phyloP scores from a whole-genome alignment of 768 basidiomycete species.

The Porpolomopsis calyptriformis region DNA sequence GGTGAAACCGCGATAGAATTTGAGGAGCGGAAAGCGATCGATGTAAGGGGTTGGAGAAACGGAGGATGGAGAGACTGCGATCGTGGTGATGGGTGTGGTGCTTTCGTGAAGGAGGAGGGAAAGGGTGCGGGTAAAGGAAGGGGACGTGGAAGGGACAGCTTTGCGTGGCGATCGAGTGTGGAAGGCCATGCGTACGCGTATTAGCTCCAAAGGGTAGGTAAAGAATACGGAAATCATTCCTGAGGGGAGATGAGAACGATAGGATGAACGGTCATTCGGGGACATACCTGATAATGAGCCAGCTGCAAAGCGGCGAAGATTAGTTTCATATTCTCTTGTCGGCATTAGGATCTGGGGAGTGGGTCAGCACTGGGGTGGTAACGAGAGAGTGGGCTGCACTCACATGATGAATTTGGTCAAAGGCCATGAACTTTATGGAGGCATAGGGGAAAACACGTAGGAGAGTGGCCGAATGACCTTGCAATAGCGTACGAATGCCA shows the following conservation, averaged over 20 bases:
- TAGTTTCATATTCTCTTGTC: conserved; percentile 65
- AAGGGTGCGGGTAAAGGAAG: conserved; percentile 46
- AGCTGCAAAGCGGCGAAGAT: conserved; percentile 68
- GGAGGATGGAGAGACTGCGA: conserved; percentile 16
- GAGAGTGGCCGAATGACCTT: conserved; percentile 94
- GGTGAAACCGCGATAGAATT: conserved; percentile 96
- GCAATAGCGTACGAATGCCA: conserved; percentile 76
- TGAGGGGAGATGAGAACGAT: conserved; percentile 13
- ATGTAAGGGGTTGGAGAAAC: conserved; percentile 23
- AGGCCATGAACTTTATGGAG: conserved; percentile 93
- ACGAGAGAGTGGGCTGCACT: conserved; percentile 15
- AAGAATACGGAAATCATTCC: conserved; percentile 81
- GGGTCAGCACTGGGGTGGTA: not conserved
- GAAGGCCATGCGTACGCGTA: conserved; percentile 93
- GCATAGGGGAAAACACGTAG: conserved; percentile 95
- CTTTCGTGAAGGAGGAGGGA: conserved; percentile 64
- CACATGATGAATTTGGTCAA: conserved; percentile 79
- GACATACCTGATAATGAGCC: conserved; percentile 77
- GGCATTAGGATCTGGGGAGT: conserved; percentile 70
- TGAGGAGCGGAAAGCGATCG: conserved; percentile 60
- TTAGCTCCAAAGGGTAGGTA: conserved; percentile 92
- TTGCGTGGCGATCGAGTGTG: conserved; percentile 38
- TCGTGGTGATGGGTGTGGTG: too few relatives aligned
- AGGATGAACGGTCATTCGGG: not conserved
- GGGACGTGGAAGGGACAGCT: conserved; percentile 22